Evolutionary conservation across 2,329 filamentous ascomycete species (phyloP).

Genomic region (Akanthomyces uredinophilus): DNA sequence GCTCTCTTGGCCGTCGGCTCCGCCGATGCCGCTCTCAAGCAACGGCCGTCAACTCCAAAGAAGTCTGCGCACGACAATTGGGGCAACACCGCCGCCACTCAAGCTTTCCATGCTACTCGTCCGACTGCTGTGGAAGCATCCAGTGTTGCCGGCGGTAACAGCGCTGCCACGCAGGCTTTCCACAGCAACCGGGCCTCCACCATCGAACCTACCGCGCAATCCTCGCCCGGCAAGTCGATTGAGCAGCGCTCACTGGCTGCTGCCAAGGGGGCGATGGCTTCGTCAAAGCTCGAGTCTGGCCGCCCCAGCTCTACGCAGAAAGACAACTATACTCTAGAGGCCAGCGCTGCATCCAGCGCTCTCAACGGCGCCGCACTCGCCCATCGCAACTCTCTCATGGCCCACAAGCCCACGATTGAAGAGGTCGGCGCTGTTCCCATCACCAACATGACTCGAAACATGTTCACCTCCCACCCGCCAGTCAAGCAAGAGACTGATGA

Average conservation of each 20-base stretch:
- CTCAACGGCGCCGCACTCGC: constrained; percentile 68
- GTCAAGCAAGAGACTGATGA: constrained; percentile 70
- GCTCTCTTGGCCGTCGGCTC: constrained; percentile 58
- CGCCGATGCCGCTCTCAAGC: constrained; percentile 29
- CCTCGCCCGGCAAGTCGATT: constrained; percentile 33
- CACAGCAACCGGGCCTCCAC: constrained; percentile 21
- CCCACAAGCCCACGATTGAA: constrained; percentile 41
- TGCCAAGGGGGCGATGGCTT: constrained; percentile 70
- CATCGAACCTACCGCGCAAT: constrained; percentile 27
- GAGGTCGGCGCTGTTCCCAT: constrained; percentile 63
- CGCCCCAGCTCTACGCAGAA: constrained; percentile 16
- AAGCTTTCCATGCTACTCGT: constrained; percentile 51
- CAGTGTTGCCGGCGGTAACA: constrained; percentile 22
- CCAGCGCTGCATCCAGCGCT: constrained; percentile 61
- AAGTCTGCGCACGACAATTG: constrained; percentile 31
- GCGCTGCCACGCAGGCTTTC: constrained; percentile 35
- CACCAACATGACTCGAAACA: constrained; percentile 63
- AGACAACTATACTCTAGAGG: constrained; percentile 45
- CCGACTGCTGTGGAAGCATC: constrained; percentile 17
- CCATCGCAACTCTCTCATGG: constrained; percentile 45
- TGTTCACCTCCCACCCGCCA: constrained; percentile 73
- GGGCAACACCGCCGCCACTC: constrained; percentile 65
- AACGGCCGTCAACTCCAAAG: constrained; percentile 16
- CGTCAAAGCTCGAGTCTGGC: constrained; percentile 35
- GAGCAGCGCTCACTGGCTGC: constrained; percentile 65